These are phyloP conservation scores for Hymenoscyphus linearis DNA, from an alignment of 2,329 filamentous ascomycete genomes.

Conservation along the genomic window DNA sequence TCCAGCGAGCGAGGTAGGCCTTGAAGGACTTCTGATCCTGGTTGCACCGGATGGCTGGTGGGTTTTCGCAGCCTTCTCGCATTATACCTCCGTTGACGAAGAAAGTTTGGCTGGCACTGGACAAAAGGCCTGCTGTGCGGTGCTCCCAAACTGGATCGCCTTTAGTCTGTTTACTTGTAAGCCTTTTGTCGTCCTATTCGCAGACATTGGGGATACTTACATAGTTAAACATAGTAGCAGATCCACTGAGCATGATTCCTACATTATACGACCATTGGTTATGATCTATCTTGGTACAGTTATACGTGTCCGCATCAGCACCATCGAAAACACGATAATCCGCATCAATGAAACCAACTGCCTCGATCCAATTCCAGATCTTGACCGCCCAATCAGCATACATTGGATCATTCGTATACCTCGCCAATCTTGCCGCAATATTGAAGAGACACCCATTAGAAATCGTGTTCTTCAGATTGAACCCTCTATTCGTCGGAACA, in stretches of 20 bases:
- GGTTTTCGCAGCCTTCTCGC: slow-evolving; percentile 57
- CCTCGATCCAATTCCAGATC: slow-evolving; percentile 63
- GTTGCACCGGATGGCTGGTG: slow-evolving; percentile 48
- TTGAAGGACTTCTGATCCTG: slow-evolving; percentile 60
- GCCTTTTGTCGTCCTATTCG: background rate
- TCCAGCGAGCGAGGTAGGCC: slow-evolving; percentile 57
- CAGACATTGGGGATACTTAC: slow-evolving; percentile 30
- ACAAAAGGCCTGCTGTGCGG: slow-evolving; percentile 51
- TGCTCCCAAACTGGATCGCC: slow-evolving; percentile 50
- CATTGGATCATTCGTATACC: slow-evolving; percentile 68
- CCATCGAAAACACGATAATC: slow-evolving; percentile 59
- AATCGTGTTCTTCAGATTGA: slow-evolving; percentile 65
- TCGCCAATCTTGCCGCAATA: slow-evolving; percentile 58
- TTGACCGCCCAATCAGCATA: slow-evolving; percentile 71
- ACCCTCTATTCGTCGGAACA: slow-evolving; percentile 70
- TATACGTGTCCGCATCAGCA: slow-evolving; percentile 44
- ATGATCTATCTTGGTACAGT: slow-evolving; percentile 52
- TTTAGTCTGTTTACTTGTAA: slow-evolving; percentile 28
- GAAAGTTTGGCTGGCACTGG: slow-evolving; percentile 49
- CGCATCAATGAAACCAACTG: slow-evolving; percentile 52
- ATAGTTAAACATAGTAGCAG: slow-evolving; percentile 64
- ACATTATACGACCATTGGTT: slow-evolving; percentile 67
- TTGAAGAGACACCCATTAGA: slow-evolving; percentile 56
- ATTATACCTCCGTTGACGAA: slow-evolving; percentile 49
- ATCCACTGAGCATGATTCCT: slow-evolving; percentile 60